Evolutionary conservation across 495 filamentous ascomycete species (phyloP).

Genomic region (Oidiodendron maius): DNA sequence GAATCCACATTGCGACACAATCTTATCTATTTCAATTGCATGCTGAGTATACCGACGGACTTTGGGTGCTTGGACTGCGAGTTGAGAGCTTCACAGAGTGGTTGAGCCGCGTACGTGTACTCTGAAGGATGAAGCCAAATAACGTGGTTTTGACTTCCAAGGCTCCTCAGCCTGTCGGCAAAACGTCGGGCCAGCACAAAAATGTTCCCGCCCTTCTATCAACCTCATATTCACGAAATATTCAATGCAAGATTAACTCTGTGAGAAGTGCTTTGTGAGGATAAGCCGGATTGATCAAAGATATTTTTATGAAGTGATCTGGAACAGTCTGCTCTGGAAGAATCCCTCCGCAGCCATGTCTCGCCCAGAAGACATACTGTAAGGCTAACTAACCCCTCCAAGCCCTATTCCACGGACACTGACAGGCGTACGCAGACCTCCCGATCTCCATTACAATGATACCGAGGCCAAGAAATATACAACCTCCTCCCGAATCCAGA

Average conservation of each 20-base stretch:
- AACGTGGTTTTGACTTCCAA: no score
- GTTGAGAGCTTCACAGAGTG: no score
- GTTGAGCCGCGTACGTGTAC: no score
- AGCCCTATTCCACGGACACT: conserved; percentile 1
- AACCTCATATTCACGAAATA: no score
- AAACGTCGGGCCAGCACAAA: background rate
- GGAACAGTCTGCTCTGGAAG: conserved; percentile 17
- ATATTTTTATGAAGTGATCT: conserved; percentile 12
- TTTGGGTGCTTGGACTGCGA: no score
- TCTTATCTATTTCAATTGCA: conserved; percentile 16
- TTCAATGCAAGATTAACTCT: no score
- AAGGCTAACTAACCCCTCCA: conserved; percentile 23
- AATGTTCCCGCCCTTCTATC: background rate
- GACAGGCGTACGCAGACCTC: conserved; percentile 49
- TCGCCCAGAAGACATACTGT: conserved; percentile 92
- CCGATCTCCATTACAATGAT: conserved; percentile 96
- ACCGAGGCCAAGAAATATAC: conserved; percentile 94
- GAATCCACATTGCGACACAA: conserved; percentile 69
- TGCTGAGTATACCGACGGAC: conserved; percentile 4
- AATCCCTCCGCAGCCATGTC: conserved; percentile 60
- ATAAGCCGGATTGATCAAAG: no score
- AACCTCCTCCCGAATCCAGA: conserved; percentile 90
- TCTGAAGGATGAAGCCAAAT: no score
- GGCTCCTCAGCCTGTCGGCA: background rate
- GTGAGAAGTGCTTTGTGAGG: no score